These are phyloP conservation scores for Linnemannia exigua DNA, from an alignment of 192 early-diverging fungal species.

Conservation along the genomic window DNA sequence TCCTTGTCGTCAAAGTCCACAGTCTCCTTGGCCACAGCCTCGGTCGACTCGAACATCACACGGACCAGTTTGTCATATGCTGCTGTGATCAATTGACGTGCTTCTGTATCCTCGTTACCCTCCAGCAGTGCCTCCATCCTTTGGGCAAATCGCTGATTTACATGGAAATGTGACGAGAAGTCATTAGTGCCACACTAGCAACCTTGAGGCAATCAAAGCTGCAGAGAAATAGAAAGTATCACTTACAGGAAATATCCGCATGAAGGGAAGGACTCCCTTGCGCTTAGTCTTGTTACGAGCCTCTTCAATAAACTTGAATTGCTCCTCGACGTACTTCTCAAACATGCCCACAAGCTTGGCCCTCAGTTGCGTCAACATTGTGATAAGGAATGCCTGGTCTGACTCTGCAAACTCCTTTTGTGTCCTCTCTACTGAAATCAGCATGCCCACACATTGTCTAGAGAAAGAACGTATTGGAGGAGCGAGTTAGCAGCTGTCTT, in stretches of 20 bases:
- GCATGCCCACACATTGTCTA: constrained; percentile 85
- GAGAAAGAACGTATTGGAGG: background rate
- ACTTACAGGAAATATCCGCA: constrained; percentile 89
- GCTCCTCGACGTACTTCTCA: constrained; percentile 89
- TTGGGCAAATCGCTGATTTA: constrained; percentile 79
- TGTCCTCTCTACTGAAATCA: constrained; percentile 82
- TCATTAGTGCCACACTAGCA: background rate
- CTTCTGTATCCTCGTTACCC: constrained; percentile 70
- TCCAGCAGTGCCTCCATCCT: constrained; percentile 77
- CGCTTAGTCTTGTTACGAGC: constrained; percentile 91
- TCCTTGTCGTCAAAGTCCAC: constrained; percentile 90
- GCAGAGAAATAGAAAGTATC: background rate
- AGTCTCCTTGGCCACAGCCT: constrained; percentile 83
- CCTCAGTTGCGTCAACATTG: constrained; percentile 75
- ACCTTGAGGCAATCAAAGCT: background rate
- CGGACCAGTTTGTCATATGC: constrained; percentile 89
- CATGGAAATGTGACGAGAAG: background rate
- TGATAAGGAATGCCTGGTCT: constrained; percentile 78
- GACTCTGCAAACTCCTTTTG: constrained; percentile 78
- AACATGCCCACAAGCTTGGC: constrained; percentile 78
- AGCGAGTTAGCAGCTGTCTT: background rate
- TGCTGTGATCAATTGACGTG: constrained; percentile 78
- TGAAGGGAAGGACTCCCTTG: constrained; percentile 90
- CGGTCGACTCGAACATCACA: constrained; percentile 89
- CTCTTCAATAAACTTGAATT: constrained; percentile 91